Percentiles rank a stretch among this genome's conserved stretches.
Conservation (phyloP, 768 basidiomycete genomes). For the Amanita molliuscula region DNA sequence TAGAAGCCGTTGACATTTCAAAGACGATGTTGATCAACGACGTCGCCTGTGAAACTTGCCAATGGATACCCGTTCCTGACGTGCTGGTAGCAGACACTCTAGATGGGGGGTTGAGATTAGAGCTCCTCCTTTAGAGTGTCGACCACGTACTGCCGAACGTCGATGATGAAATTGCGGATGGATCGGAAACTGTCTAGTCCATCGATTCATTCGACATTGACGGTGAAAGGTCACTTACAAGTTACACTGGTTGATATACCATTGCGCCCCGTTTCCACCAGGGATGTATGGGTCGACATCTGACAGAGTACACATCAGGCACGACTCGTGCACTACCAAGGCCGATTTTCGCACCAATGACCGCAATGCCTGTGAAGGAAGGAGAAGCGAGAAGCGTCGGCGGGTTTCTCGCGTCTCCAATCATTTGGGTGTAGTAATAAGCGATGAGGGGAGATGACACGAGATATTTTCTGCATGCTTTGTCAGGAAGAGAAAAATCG, state of each 20-base stretch:
- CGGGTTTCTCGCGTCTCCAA: slow-evolving; percentile 60
- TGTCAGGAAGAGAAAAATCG: not conserved
- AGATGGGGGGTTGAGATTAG: not conserved
- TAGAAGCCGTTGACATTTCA: slow-evolving; percentile 53
- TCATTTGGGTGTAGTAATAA: slow-evolving; percentile 70
- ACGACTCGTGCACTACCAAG: not conserved
- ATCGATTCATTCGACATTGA: not conserved
- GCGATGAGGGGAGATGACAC: slow-evolving; percentile 58
- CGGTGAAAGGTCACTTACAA: slow-evolving; percentile 33
- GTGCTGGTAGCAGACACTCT: slow-evolving; percentile 41
- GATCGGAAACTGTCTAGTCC: slow-evolving; percentile 44
- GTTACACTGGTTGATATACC: slow-evolving; percentile 54
- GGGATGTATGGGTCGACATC: slow-evolving; percentile 70
- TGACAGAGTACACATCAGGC: slow-evolving; percentile 13
- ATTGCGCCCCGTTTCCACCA: slow-evolving; percentile 50
- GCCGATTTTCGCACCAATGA: slow-evolving; percentile 45
- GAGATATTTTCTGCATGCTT: slow-evolving; percentile 44
- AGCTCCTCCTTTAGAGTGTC: not conserved
- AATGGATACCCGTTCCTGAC: slow-evolving; percentile 65
- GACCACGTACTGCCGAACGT: slow-evolving; percentile 33
- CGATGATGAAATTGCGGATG: slow-evolving; percentile 67
- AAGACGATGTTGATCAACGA: slow-evolving; percentile 65
- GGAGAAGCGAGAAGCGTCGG: slow-evolving; percentile 61
- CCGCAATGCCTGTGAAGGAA: slow-evolving; percentile 58
- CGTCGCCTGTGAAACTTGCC: slow-evolving; percentile 78